Percentiles rank a stretch among this genome's conserved stretches.
Evolutionary conservation across 352 stramenopile species (phyloP).

Genomic region (Elongisporangium anandrum): DNA sequence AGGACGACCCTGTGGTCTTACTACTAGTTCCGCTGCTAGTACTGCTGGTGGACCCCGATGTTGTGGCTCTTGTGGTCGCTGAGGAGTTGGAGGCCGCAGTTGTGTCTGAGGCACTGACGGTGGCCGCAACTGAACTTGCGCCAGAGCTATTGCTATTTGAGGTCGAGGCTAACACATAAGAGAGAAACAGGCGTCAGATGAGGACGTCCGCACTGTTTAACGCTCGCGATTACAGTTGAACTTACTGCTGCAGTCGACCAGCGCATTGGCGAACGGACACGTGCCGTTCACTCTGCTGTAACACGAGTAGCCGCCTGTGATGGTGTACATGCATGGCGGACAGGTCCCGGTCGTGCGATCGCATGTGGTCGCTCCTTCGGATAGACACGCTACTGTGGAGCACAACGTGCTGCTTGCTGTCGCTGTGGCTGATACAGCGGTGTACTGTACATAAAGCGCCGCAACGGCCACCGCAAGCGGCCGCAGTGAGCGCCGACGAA

Average conservation of each 20-base stretch:
- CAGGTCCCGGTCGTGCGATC: conserved; percentile 32
- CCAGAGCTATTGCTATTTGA: conserved; percentile 1
- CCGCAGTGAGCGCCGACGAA: conserved; percentile 14
- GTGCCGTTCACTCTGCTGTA: conserved; percentile 42
- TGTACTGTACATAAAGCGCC: conserved; percentile 13
- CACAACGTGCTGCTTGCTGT: conserved; percentile 24
- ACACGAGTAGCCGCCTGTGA: conserved; percentile 63
- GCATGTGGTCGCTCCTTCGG: conserved; percentile 51
- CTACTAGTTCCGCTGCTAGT: too few relatives aligned
- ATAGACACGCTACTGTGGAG: conserved; percentile 40
- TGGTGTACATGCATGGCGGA: conserved; percentile 63
- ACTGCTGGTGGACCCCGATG: neutral
- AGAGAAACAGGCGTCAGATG: neutral
- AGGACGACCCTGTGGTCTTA: too few relatives aligned
- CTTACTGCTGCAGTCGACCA: conserved; percentile 24
- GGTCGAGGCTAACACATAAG: conserved; percentile 6
- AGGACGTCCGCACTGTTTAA: neutral
- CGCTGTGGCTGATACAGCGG: conserved; percentile 1
- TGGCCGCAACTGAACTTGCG: conserved; percentile 2
- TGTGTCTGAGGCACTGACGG: conserved; percentile 1
- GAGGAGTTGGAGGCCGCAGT: neutral
- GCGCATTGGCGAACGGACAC: conserved; percentile 34
- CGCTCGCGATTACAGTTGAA: neutral
- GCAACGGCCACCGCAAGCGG: conserved; percentile 16
- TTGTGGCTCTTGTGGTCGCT: neutral